phyloP scores from a whole-genome alignment of 805 yeast genomes.

The Cyberlindnera maritima region DNA sequence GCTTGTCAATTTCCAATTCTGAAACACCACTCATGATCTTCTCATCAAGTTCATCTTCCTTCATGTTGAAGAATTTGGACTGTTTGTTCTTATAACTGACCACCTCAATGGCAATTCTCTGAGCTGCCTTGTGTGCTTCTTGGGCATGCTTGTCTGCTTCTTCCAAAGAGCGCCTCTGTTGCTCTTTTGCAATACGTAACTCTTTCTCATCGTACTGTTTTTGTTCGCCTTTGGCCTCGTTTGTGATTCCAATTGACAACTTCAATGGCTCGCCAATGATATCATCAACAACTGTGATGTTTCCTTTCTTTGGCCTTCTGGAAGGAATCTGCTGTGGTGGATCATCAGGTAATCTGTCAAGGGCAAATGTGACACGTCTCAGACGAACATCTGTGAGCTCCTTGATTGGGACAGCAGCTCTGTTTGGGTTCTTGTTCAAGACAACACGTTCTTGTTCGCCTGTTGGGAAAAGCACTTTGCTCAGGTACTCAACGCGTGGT shows the following conservation, averaged over 20 bases:
- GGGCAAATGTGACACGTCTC: constrained; percentile 73
- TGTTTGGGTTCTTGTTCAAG: constrained; percentile 44
- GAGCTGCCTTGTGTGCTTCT: constrained; percentile 73
- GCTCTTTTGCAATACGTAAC: constrained; percentile 54
- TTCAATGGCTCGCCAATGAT: constrained; percentile 54
- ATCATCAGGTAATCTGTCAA: constrained; percentile 68
- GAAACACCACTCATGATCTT: constrained; percentile 20
- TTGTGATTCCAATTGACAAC: constrained; percentile 67
- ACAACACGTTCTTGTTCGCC: constrained; percentile 33
- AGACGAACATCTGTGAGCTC: constrained; percentile 34
- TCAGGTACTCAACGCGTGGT: constrained; percentile 9
- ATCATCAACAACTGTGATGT: constrained; percentile 71
- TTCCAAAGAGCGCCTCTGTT: constrained; percentile 48
- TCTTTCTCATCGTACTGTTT: constrained; percentile 35
- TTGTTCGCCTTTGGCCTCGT: constrained; percentile 32
- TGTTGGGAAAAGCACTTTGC: constrained; percentile 4
- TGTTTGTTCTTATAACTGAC: constrained; percentile 36
- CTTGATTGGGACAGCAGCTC: constrained; percentile 33
- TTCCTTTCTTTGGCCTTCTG: constrained; percentile 75
- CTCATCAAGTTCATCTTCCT: constrained; percentile 27
- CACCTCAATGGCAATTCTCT: constrained; percentile 67
- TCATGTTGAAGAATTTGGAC: constrained; percentile 17
- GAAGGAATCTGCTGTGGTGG: constrained; percentile 97
- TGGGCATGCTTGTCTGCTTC: constrained; percentile 73
- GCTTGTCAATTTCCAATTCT: constrained; percentile 62